phyloP scores from a whole-genome alignment of 1,139 yeast species.

The Yamadazyma siamensis region DNA sequence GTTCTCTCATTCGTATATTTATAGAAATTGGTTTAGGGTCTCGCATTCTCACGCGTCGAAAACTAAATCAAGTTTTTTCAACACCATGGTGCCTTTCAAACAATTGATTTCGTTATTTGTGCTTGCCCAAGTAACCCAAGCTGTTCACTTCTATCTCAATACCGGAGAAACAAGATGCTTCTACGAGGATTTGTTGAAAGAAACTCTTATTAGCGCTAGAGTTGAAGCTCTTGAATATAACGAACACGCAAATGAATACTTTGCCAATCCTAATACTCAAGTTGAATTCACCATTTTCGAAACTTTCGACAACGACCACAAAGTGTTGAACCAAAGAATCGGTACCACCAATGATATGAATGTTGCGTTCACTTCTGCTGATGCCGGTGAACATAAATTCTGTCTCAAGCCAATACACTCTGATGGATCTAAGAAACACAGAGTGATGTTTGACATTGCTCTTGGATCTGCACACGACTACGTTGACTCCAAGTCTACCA shows the following conservation, averaged over 20 bases:
- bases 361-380: conserved; percentile 43
- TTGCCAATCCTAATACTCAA: conserved; percentile 28
- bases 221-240: conserved; percentile 40
- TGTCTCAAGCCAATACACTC: conserved; percentile 42
- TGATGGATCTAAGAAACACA: conserved; percentile 39
- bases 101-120: conserved; percentile 13
- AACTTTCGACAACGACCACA: conserved; percentile 47
- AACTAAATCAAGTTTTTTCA: too few relatives aligned
- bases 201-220: conserved; percentile 44
- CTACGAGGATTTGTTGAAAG: conserved; percentile 41
- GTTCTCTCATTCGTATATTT: too few relatives aligned
- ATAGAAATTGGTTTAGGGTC: too few relatives aligned
- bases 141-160: conserved; percentile 44
- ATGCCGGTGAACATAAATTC: conserved; percentile 47
- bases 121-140: conserved; percentile 20
- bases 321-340: conserved; percentile 41
- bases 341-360: conserved; percentile 37
- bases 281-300: conserved; percentile 44
- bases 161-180: conserved; percentile 47
- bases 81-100: too few relatives aligned
- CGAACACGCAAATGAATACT: conserved; percentile 28
- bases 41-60: too few relatives aligned
- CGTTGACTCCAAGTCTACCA: conserved; percentile 45
- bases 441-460: conserved; percentile 46
- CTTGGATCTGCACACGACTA: conserved; percentile 48